Base-by-base conservation (phyloP, 2,329 filamentous ascomycete species). In the Neurospora crassa region DNA sequence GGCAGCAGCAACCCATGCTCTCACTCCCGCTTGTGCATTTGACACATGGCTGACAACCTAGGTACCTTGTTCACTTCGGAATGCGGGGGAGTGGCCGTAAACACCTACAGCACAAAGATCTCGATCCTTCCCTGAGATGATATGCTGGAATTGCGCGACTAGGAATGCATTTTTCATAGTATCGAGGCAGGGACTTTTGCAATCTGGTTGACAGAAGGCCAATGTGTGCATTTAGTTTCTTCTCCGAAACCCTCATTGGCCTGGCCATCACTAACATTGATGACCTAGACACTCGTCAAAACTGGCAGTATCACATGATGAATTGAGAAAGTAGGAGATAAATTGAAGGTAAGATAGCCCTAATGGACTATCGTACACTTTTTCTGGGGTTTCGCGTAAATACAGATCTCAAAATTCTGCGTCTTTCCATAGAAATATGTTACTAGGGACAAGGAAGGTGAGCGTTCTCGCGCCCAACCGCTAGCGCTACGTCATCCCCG, bases 301-400 rank as follows among this genome's bases (percentile, higher is more conserved):
- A 20, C 2, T 3, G 10, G n/a, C 43, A 43, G 16, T 16, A 6
- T 43, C 16, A 18, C 16, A 1, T 43, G 16, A 3, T 18, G 0
- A 18, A 18, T 16, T 43, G 41, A 18, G 16, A 43, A 8, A 3
- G 3, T 18, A 3, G 4, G 7, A 18, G 16, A 3, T 3, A 43
- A 18, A 3, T 7, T 43, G 3, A 7, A 10, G 41, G 2, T 0
- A 43, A 7, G 1, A 18, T 18, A 0, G 3, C 16, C 7, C 7
- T 43, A 3, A 18, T 42, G 16, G 6, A 18, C 41, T 18, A 3
- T 43, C 41, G 8, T 10, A 8, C 6, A 7, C 7, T 18, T 43
- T 1, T 2, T 10, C 16, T 8, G 16, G 3, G 41, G 41, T 43
- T 42, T 43, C 16, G n/a, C 41, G 41, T 7, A 43, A 18, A 8